Conservation (phyloP, 2,329 filamentous ascomycete genomes). For the Colletotrichum neosansevieriae region DNA sequence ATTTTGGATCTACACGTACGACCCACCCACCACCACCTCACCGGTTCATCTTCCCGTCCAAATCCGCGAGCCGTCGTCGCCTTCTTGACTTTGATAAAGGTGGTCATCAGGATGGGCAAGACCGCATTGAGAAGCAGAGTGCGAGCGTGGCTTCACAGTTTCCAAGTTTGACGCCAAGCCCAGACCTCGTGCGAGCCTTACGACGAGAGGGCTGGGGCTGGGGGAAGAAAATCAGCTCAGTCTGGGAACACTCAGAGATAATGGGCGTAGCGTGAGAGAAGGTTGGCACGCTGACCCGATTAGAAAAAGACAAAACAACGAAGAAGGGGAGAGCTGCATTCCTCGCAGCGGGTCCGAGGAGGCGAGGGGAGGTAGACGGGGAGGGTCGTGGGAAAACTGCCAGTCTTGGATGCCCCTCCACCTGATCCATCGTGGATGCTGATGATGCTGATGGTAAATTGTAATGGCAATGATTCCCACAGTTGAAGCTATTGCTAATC, state of each 20-base stretch:
- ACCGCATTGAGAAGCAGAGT: not conserved
- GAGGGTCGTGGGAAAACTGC: not conserved
- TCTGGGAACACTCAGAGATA: slow-evolving; percentile 9
- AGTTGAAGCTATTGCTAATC: slow-evolving; percentile 33
- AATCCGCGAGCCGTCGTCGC: slow-evolving; percentile 11
- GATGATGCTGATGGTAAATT: not conserved
- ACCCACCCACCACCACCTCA: not conserved
- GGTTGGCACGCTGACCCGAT: slow-evolving; percentile 32
- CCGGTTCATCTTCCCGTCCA: slow-evolving; percentile 3
- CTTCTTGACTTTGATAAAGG: not conserved
- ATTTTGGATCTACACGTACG: slow-evolving; percentile 11
- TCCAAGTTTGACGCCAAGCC: not conserved
- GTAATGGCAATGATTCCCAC: slow-evolving; percentile 4
- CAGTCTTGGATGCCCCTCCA: slow-evolving; percentile 9
- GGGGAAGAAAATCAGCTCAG: not conserved
- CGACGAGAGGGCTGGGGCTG: not conserved
- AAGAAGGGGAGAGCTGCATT: slow-evolving; percentile 31
- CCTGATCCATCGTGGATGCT: not conserved
- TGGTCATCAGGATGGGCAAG: not conserved
- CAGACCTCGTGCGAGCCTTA: not conserved
- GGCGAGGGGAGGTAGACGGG: slow-evolving; percentile 1
- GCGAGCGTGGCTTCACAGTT: slow-evolving; percentile 2
- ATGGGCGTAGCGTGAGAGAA: slow-evolving; percentile 6
- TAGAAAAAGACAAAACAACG: slow-evolving; percentile 33
- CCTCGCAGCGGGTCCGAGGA: slow-evolving; percentile 28